phyloP scores from a whole-genome alignment of 805 yeast genomes.

The Hanseniaspora thailandica region DNA sequence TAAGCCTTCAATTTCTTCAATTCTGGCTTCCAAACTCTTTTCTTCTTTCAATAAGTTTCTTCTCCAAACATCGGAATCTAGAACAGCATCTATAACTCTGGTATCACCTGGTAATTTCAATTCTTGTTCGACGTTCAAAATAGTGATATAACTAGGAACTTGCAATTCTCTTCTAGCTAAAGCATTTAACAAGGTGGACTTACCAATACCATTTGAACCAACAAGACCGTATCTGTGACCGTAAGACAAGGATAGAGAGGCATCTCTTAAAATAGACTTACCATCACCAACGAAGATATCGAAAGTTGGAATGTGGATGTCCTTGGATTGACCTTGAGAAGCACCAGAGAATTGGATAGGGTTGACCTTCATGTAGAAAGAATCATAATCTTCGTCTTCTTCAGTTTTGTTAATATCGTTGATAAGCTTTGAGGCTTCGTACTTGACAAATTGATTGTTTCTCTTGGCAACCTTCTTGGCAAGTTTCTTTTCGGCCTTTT shows the following conservation, averaged over 20 bases:
- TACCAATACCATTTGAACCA: slow-evolving; percentile 99
- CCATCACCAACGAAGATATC: slow-evolving; percentile 95
- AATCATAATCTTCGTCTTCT: slow-evolving; percentile 63
- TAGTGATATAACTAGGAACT: slow-evolving; percentile 89
- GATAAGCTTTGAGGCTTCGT: slow-evolving; percentile 87
- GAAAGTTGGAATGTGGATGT: slow-evolving; percentile 81
- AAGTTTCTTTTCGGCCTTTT: slow-evolving; percentile 92
- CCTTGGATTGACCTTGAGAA: slow-evolving; percentile 94
- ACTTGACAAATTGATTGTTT: slow-evolving; percentile 68
- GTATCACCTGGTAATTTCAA: slow-evolving; percentile 78
- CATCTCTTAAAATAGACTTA: slow-evolving; percentile 78
- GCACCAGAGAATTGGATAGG: slow-evolving; percentile 75
- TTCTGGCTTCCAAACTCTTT: slow-evolving; percentile 55
- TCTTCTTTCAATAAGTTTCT: slow-evolving; percentile 76
- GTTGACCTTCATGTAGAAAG: slow-evolving; percentile 86
- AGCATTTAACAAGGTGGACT: slow-evolving; percentile 84
- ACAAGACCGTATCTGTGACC: slow-evolving; percentile 96
- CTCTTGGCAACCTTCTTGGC: slow-evolving; percentile 92
- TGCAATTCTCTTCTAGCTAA: slow-evolving; percentile 85
- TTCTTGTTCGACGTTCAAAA: slow-evolving; percentile 96
- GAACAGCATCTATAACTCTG: slow-evolving; percentile 82
- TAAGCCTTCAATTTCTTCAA: slow-evolving; percentile 60
- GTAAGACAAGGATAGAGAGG: slow-evolving; percentile 72
- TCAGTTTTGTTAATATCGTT: slow-evolving; percentile 38
- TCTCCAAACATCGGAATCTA: slow-evolving; percentile 99